phyloP scores from a whole-genome alignment of 345 rosid species.

The Isatis tinctoria region DNA sequence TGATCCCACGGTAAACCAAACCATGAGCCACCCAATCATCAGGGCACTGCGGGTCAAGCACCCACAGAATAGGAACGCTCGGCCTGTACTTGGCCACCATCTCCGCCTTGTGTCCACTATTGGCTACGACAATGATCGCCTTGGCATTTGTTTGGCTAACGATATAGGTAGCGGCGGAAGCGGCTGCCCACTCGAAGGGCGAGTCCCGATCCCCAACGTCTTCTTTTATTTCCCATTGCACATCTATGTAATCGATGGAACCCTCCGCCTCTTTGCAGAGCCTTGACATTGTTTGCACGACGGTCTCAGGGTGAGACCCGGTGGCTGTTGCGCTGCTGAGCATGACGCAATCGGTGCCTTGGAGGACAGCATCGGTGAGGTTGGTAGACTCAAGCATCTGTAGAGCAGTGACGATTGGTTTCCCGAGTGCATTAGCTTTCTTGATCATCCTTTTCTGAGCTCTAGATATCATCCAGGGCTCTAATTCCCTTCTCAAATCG shows the following conservation, averaged over 20 bases:
- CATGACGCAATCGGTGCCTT: constrained; percentile 4
- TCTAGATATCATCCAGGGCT: background rate
- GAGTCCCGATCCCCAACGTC: background rate
- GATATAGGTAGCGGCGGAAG: background rate
- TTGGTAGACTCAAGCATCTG: constrained; percentile 13
- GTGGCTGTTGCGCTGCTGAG: constrained; percentile 2
- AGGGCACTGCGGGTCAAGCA: background rate
- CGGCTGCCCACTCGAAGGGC: background rate
- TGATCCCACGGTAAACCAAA: constrained; percentile 3
- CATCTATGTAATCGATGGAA: background rate
- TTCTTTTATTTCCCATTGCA: background rate
- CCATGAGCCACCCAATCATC: background rate
- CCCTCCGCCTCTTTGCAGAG: constrained; percentile 4
- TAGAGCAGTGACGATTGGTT: background rate
- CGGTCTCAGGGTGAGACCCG: constrained; percentile 1
- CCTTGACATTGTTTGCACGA: background rate
- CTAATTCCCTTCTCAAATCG: background rate
- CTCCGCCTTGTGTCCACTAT: background rate
- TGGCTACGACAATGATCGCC: background rate
- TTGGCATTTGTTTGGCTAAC: background rate
- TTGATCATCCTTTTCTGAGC: constrained; percentile 1
- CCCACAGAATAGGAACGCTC: background rate
- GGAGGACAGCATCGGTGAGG: background rate
- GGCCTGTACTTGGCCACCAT: constrained; percentile 3
- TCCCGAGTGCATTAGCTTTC: constrained; percentile 6